Percentiles rank a stretch among this genome's conserved stretches.
Evolutionary conservation across 768 basidiomycete species (phyloP).

Genomic region (Candolleomyces aberdarensis): DNA sequence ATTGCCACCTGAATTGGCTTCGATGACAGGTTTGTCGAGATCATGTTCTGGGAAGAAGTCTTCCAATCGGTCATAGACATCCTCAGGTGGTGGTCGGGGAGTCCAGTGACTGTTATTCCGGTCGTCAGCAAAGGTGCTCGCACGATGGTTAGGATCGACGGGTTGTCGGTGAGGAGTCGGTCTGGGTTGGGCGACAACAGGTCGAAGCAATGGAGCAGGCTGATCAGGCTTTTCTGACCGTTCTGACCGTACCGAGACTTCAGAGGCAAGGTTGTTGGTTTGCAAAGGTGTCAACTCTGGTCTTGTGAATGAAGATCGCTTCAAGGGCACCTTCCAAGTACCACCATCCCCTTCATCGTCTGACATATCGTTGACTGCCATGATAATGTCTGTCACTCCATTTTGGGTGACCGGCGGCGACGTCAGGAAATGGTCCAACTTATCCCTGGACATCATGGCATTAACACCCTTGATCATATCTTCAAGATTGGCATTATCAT

Average conservation of each 20-base stretch:
- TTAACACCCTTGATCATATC: slow-evolving; percentile 14
- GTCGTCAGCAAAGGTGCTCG: slow-evolving; percentile 60
- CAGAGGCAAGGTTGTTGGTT: slow-evolving; percentile 37
- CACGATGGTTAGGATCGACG: slow-evolving; percentile 28
- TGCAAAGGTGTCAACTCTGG: slow-evolving; percentile 43
- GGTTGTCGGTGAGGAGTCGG: slow-evolving; percentile 21
- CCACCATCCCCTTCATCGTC: too few species aligned
- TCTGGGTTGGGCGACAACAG: slow-evolving; percentile 10
- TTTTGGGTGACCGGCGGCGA: not conserved
- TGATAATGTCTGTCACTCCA: too few species aligned
- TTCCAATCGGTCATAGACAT: slow-evolving; percentile 89
- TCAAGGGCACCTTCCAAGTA: too few species aligned
- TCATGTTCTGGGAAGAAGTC: slow-evolving; percentile 96
- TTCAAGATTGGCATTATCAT: slow-evolving; percentile 17
- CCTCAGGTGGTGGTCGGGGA: slow-evolving; percentile 86
- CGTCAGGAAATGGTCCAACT: slow-evolving; percentile 6
- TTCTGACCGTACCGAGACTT: slow-evolving; percentile 37
- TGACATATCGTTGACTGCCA: too few species aligned
- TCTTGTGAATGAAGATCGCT: too few species aligned
- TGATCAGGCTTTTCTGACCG: slow-evolving; percentile 24
- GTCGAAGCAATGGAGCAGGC: not conserved
- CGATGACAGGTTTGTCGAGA: slow-evolving; percentile 93
- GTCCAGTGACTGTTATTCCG: slow-evolving; percentile 74
- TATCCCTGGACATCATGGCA: slow-evolving; percentile 4
- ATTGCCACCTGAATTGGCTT: slow-evolving; percentile 75